A percentile compares a stretch with the other conserved stretches of the same genome.
phyloP scores from a whole-genome alignment of 2,329 filamentous ascomycete genomes.

The Epichloe gansuensis region DNA sequence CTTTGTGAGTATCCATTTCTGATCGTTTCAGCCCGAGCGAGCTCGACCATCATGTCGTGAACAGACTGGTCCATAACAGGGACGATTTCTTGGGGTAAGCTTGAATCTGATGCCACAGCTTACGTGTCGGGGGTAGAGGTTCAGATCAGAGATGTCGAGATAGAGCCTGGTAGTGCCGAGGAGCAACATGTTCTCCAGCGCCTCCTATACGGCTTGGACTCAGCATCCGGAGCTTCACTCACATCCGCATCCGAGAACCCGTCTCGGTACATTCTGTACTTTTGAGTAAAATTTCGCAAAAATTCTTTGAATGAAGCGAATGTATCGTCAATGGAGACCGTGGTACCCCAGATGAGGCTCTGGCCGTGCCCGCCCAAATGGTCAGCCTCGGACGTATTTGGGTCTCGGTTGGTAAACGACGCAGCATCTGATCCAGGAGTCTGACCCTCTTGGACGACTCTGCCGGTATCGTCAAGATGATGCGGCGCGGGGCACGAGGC shows the following conservation, averaged over 20 bases:
- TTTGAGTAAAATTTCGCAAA: constrained; percentile 78
- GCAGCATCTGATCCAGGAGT: constrained; percentile 43
- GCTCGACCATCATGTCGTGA: constrained; percentile 84
- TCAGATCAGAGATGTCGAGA: constrained; percentile 78
- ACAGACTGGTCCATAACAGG: constrained; percentile 92
- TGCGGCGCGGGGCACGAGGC: constrained; percentile 37
- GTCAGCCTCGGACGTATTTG: constrained; percentile 85
- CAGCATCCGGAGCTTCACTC: constrained; percentile 54
- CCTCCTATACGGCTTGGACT: constrained; percentile 73
- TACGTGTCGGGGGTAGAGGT: constrained; percentile 80
- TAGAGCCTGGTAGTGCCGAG: constrained; percentile 77
- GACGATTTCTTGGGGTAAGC: constrained; percentile 90
- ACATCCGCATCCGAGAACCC: constrained; percentile 71
- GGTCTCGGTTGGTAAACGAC: constrained; percentile 53
- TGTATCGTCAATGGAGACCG: constrained; percentile 84
- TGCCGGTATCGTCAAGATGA: constrained; percentile 47
- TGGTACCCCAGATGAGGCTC: constrained; percentile 92
- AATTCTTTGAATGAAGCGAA: constrained; percentile 86
- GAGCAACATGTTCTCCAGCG: constrained; percentile 82
- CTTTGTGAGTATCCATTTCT: constrained; percentile 52
- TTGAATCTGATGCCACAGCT: constrained; percentile 91
- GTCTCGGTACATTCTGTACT: constrained; percentile 86
- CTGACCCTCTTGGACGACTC: constrained; percentile 42
- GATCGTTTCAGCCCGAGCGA: constrained; percentile 70
- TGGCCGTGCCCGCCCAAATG: constrained; percentile 69